A percentile compares a stretch with the other conserved stretches of the same genome.
These are phyloP conservation scores for Monilinia polystroma DNA, from an alignment of 2,329 filamentous ascomycete species.

Conservation along the genomic window DNA sequence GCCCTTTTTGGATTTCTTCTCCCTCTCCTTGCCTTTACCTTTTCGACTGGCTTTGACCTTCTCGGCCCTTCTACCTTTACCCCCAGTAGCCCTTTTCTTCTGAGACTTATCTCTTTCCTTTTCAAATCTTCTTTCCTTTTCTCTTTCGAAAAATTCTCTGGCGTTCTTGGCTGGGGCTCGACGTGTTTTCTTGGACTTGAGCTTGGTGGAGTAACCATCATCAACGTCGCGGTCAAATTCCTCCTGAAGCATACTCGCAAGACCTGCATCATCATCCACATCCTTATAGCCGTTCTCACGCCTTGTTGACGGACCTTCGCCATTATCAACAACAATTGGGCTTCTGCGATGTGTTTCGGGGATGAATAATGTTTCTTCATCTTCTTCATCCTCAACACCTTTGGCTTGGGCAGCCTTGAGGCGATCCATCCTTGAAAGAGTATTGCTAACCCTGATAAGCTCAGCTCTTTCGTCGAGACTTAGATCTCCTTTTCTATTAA, in stretches of 20 bases:
- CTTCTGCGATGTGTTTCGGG: constrained; percentile 23
- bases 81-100: constrained; percentile 27
- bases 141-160: constrained; percentile 22
- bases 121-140: constrained; percentile 25
- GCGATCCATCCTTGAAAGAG: constrained; percentile 4
- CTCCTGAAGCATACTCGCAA: constrained; percentile 27
- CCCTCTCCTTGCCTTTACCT: constrained; percentile 24
- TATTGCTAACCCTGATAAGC: neutral
- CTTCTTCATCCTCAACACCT: constrained; percentile 3
- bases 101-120: constrained; percentile 31
- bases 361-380: constrained; percentile 29
- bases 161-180: constrained; percentile 32
- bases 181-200: constrained; percentile 28
- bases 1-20: constrained; percentile 5
- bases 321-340: constrained; percentile 1
- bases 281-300: constrained; percentile 11
- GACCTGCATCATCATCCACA: constrained; percentile 13
- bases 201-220: constrained; percentile 4
- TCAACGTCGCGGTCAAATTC: constrained; percentile 22
- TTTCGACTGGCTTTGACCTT: constrained; percentile 23
- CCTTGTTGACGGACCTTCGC: constrained; percentile 18
- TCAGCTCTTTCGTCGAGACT: neutral
- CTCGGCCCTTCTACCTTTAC: constrained; percentile 7
- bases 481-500: neutral
- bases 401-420: neutral